Evolutionary conservation across 352 stramenopile species (phyloP).

Genomic region (Aphanomyces stellatus): DNA sequence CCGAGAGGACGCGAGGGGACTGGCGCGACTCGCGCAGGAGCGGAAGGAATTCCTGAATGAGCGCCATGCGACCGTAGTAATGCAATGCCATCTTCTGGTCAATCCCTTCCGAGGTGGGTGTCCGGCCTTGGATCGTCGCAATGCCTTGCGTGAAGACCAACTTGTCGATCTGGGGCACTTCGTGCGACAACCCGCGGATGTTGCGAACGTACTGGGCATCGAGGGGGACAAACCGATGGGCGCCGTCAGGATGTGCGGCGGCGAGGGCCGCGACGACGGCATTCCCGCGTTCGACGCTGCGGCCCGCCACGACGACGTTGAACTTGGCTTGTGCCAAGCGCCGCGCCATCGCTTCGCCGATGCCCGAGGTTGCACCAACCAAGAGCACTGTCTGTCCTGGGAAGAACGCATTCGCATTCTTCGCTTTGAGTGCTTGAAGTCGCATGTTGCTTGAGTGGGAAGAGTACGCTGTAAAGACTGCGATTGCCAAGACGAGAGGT

Average conservation of each 20-base stretch:
- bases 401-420: neutral
- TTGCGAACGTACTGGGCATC: neutral
- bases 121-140: slow-evolving; percentile 39
- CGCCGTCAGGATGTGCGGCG: neutral
- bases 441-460: neutral
- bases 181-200: neutral
- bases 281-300: neutral
- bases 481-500: neutral
- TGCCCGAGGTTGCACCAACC: slow-evolving; percentile 7
- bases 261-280: neutral
- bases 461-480: neutral
- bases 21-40: slow-evolving; percentile 21
- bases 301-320: neutral
- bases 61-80: slow-evolving; percentile 34
- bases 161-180: slow-evolving; percentile 23
- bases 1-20: slow-evolving; percentile 24
- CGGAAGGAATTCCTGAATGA: slow-evolving; percentile 27
- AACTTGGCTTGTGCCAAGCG: neutral
- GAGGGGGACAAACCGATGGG: neutral
- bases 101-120: slow-evolving; percentile 35
- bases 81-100: slow-evolving; percentile 49
- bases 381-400: neutral
- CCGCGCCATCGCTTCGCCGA: slow-evolving; percentile 1
- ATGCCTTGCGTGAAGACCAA: slow-evolving; percentile 53
- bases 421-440: neutral